phyloP scores from a whole-genome alignment of 2,329 filamentous ascomycete species.

The Botryosphaeria dothidea region DNA sequence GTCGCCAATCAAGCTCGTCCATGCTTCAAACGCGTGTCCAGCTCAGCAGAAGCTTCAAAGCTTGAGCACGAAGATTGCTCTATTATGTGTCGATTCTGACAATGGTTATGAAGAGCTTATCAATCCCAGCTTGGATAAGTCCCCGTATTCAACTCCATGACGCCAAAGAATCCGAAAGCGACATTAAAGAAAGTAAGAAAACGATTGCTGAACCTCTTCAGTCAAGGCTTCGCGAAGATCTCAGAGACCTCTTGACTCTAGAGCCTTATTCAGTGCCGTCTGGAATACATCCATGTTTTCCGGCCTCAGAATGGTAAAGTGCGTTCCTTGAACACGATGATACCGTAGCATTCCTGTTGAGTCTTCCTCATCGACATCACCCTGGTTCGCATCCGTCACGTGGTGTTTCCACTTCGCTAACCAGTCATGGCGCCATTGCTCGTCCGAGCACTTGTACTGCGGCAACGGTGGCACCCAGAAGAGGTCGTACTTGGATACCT shows the following conservation, averaged over 20 bases:
- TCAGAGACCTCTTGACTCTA: conserved; percentile 3
- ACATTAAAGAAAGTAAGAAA: too few relatives aligned
- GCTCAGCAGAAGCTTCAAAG: too few relatives aligned
- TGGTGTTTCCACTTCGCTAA: conserved; percentile 11
- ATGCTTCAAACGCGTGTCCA: too few relatives aligned
- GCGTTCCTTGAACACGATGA: conserved; percentile 15
- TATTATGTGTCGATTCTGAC: too few relatives aligned
- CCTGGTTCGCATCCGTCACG: conserved; percentile 7
- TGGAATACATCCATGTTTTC: conserved; percentile 20
- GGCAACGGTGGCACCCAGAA: conserved; percentile 19
- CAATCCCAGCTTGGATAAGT: too few relatives aligned
- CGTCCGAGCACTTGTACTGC: conserved; percentile 17
- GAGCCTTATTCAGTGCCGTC: conserved; percentile 9
- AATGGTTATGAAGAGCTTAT: too few relatives aligned
- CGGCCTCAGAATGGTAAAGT: conserved; percentile 19
- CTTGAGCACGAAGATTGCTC: too few relatives aligned
- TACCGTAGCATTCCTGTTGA: conserved; percentile 7
- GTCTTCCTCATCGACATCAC: conserved; percentile 5
- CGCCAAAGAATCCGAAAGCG: too few relatives aligned
- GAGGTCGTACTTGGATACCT: conserved; percentile 15
- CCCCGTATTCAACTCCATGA: too few relatives aligned
- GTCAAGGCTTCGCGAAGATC: too few relatives aligned
- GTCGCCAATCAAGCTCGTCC: too few relatives aligned
- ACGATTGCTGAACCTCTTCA: neutral
- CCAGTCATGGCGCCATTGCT: conserved; percentile 19